A percentile compares a stretch with the other conserved stretches of the same genome.
These are phyloP conservation scores for Pichia sp. DNA, from an alignment of 1,139 yeast genomes.

Conservation along the genomic window DNA sequence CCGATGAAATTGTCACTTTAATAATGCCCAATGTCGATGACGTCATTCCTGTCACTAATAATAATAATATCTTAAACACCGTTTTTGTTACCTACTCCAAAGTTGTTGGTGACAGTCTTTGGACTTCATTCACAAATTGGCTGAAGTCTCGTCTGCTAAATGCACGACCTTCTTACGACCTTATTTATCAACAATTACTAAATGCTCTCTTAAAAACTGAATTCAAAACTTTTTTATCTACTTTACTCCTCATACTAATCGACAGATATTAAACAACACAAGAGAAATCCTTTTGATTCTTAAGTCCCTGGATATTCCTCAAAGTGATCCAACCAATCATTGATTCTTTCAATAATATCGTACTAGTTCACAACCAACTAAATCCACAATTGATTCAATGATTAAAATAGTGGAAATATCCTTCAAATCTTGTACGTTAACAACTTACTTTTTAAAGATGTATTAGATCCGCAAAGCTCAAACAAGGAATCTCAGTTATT, in stretches of 20 bases:
- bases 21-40: slow-evolving; percentile 13
- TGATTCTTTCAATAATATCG: slow-evolving; percentile 2
- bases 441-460: slow-evolving; percentile 34
- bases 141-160: slow-evolving; percentile 14
- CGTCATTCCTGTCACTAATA: slow-evolving; percentile 9
- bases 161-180: slow-evolving; percentile 4
- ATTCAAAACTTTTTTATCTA: slow-evolving; percentile 16
- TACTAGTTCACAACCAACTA: background rate
- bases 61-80: slow-evolving; percentile 10
- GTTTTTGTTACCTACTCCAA: slow-evolving; percentile 19
- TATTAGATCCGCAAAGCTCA: slow-evolving; percentile 31
- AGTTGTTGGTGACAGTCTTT: slow-evolving; percentile 13
- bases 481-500: slow-evolving; percentile 16
- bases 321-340: background rate
- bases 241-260: slow-evolving; percentile 21
- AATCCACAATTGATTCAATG: slow-evolving; percentile 18
- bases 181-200: slow-evolving; percentile 13
- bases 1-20: slow-evolving; percentile 17
- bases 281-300: slow-evolving; percentile 22
- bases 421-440: slow-evolving; percentile 38
- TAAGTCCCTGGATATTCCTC: slow-evolving; percentile 11
- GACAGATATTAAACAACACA: slow-evolving; percentile 20
- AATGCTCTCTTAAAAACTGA: slow-evolving; percentile 3
- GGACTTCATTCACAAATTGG: slow-evolving; percentile 20
- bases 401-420: slow-evolving; percentile 33